Evolutionary conservation across 2,329 filamentous ascomycete genomes (phyloP), one percentile per base, ranked within the genome.

Genomic region (Pseudocercospora fuligena): DNA sequence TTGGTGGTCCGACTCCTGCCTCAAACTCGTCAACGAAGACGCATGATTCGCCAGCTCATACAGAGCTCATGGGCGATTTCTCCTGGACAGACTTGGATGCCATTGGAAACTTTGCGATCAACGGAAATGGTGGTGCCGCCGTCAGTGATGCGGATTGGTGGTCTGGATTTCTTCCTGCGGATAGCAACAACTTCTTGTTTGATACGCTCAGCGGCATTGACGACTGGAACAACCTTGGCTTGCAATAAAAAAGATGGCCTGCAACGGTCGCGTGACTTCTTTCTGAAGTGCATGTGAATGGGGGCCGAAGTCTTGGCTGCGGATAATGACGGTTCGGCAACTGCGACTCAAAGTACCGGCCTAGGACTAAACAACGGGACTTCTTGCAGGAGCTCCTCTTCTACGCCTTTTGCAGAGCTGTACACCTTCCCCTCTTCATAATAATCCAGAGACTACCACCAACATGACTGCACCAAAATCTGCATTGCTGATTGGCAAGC

Each of bases 61-160:
- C 80, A 5, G 82, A 83, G 67, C 68, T 74, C 62, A 82, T 83
- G 79, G 82, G 82, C 7, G 82, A 83, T 66, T 84, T 84, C 70
- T 81, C 80, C 29, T 84, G 82, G 82, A 83, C 82, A 2, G 82
- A 84, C 73, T 72, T 84, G 2, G 74, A 79, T 66, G 82, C 82
- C 14, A 82, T 84, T 14, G 81, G 81, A 5, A 81, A 83, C 36
- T 83, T 83, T 66, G 82, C 81, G 0, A 78, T 83, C 60, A 81
- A 82, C 72, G 81, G 81, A 0, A 76, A 76, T 56, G 72, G 73
- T 11, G 76, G 74, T 19, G 66, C 67, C 11, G 62, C 69, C 12
- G 65, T 78, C 69, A 70, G 69, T 25, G 75, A 76, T 66, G 69
- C 72, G 11, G 77, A 78, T 60, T 79, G 77, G 77, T 79, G 77